Conservation (phyloP, 495 filamentous ascomycete genomes). For the Penicillium longicatenatum region DNA sequence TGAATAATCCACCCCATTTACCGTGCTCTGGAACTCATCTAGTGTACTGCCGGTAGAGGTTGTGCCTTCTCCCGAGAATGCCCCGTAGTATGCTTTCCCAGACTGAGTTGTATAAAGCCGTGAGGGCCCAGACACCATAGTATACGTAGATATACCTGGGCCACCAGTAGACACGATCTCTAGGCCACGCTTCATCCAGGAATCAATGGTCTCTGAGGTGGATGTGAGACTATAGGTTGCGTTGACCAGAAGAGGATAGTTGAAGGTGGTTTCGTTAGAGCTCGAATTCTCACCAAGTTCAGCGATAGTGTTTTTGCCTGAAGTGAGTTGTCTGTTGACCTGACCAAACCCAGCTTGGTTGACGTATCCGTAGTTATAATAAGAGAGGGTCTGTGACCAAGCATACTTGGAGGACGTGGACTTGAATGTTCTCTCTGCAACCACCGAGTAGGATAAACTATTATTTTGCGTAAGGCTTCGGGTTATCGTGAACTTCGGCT, state of each 20-base stretch:
- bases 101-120: conserved; percentile 31
- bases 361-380: conserved; percentile 59
- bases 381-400: conserved; percentile 67
- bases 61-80: conserved; percentile 23
- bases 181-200: conserved; percentile 60
- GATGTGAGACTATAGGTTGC: conserved; percentile 48
- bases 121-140: conserved; percentile 34
- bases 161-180: conserved; percentile 43
- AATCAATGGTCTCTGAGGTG: conserved; percentile 62
- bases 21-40: conserved; percentile 26
- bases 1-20: conserved; percentile 43
- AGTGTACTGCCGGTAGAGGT: conserved; percentile 33
- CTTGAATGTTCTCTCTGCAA: conserved; percentile 57
- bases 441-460: conserved; percentile 61
- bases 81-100: conserved; percentile 31
- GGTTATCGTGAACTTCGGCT: conserved; percentile 44
- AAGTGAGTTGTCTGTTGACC: conserved; percentile 60
- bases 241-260: conserved; percentile 65
- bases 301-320: conserved; percentile 56
- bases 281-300: conserved; percentile 23
- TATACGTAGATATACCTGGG: conserved; percentile 57
- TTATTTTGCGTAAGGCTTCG: conserved; percentile 47
- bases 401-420: conserved; percentile 48
- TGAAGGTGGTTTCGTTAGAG: conserved; percentile 48
- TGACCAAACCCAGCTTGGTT: conserved; percentile 62